Percentiles rank a stretch among this genome's conserved stretches.
Conservation (phyloP, 2,329 filamentous ascomycete species). For the Cercospora zeae-maydis region DNA sequence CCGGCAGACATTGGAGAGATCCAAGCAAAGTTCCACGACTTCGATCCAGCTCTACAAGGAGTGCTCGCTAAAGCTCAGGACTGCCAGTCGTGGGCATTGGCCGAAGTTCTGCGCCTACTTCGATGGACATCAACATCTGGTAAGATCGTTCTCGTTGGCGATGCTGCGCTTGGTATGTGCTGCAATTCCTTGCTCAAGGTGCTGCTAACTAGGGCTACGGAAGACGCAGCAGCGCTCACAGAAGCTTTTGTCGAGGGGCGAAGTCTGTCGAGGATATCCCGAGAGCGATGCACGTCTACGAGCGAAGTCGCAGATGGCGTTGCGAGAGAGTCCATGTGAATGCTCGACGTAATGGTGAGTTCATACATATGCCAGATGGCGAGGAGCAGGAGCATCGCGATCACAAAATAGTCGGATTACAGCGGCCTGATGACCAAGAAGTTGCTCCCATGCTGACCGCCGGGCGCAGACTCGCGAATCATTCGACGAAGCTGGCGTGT, state of each 20-base stretch:
- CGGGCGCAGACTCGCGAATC: conserved; percentile 2
- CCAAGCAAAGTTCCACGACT: conserved; percentile 3
- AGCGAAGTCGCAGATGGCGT: conserved; percentile 9
- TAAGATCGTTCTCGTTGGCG: conserved; percentile 1
- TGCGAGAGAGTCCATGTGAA: conserved; percentile 8
- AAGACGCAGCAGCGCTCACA: conserved; percentile 4
- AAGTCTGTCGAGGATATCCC: background rate
- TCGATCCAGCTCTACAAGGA: conserved; percentile 5
- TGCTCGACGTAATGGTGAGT: conserved; percentile 8
- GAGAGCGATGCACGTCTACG: background rate
- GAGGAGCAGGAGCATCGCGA: conserved; percentile 11
- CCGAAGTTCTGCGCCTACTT: background rate
- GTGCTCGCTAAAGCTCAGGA: background rate
- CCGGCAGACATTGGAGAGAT: conserved; percentile 4
- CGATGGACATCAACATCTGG: conserved; percentile 9
- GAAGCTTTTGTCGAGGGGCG: background rate
- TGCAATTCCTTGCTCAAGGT: conserved; percentile 10
- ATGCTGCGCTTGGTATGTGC: conserved; percentile 10
- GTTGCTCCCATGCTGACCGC: background rate
- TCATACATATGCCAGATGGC: conserved; percentile 10
- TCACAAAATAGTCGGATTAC: conserved; percentile 1
- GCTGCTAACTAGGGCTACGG: conserved; percentile 8
- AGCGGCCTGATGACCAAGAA: background rate
- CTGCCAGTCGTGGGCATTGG: conserved; percentile 9
- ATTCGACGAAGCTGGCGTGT: background rate